A percentile compares a stretch with the other conserved stretches of the same genome.
Evolutionary conservation across 768 basidiomycete species (phyloP).

Genomic region (Solioccasus polychromus): DNA sequence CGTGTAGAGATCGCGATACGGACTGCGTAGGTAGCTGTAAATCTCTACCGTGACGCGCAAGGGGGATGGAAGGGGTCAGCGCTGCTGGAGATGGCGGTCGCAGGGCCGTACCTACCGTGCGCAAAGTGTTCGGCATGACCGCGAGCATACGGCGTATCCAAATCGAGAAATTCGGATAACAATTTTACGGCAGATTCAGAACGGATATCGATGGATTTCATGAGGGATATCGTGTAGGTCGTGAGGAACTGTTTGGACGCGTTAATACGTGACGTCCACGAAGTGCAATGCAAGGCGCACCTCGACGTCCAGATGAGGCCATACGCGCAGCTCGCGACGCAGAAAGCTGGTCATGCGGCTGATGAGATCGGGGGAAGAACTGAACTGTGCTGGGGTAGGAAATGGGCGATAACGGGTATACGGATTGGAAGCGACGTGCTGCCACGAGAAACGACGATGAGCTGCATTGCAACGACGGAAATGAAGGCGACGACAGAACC

Average conservation of each 20-base stretch:
- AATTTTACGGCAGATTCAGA: conserved; percentile 83
- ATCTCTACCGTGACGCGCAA: conserved; percentile 52
- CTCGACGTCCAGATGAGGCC: conserved; percentile 89
- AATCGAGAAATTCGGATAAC: conserved; percentile 85
- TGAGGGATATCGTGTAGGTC: conserved; percentile 82
- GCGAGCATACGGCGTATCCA: conserved; percentile 56
- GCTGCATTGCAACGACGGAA: too few relatives aligned
- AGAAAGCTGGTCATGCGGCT: conserved; percentile 78
- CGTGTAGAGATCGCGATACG: conserved; percentile 76
- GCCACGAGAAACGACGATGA: conserved; percentile 11
- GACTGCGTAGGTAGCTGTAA: conserved; percentile 85
- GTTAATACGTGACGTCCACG: conserved; percentile 2
- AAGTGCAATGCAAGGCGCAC: conserved; percentile 36
- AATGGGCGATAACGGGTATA: conserved; percentile 87
- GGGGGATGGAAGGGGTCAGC: too few relatives aligned
- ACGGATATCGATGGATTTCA: conserved; percentile 91
- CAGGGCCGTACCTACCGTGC: conserved; percentile 59
- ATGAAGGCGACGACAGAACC: too few relatives aligned
- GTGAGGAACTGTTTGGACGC: conserved; percentile 68
- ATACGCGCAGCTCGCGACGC: conserved; percentile 82
- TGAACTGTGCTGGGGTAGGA: conserved; percentile 82
- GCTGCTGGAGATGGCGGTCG: not conserved
- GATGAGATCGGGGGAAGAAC: conserved; percentile 71
- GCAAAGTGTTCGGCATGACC: conserved; percentile 90
- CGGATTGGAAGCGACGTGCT: conserved; percentile 91